Evolutionary conservation across 2,329 filamentous ascomycete species (phyloP).

Genomic region (Aspergillus caelatus): DNA sequence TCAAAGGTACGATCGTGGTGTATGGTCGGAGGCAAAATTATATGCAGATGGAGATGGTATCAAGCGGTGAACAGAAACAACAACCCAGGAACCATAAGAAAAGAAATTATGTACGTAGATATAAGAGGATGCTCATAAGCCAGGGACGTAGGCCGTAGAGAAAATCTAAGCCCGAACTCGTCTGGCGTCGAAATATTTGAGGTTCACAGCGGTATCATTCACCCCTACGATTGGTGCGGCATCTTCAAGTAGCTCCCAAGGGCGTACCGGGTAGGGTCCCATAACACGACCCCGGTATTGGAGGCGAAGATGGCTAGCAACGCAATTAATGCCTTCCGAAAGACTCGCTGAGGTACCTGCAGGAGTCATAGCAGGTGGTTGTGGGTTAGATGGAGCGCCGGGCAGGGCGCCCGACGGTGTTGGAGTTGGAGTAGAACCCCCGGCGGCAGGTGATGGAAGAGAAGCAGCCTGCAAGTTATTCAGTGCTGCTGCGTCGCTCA

Average conservation of each 20-base stretch:
- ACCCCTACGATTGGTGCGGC: slow-evolving; percentile 46
- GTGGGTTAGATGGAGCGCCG: slow-evolving; percentile 18
- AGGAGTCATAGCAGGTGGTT: slow-evolving; percentile 17
- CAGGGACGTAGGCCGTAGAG: neutral
- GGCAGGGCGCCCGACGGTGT: slow-evolving; percentile 30
- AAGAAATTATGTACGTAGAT: neutral
- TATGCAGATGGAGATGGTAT: slow-evolving; percentile 15
- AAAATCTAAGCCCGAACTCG: slow-evolving; percentile 31
- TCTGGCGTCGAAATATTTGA: slow-evolving; percentile 46
- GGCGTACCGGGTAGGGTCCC: slow-evolving; percentile 40
- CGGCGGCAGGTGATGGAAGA: slow-evolving; percentile 35
- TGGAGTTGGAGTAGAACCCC: slow-evolving; percentile 32
- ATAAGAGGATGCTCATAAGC: neutral
- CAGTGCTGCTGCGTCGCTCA: slow-evolving; percentile 26
- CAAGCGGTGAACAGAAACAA: slow-evolving; percentile 3
- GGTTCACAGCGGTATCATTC: slow-evolving; percentile 50
- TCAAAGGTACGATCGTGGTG: neutral
- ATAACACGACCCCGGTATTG: slow-evolving; percentile 40
- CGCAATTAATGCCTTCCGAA: slow-evolving; percentile 31
- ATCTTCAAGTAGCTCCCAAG: slow-evolving; percentile 51
- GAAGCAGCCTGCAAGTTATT: slow-evolving; percentile 29
- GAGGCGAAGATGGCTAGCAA: slow-evolving; percentile 38
- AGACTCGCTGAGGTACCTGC: slow-evolving; percentile 17
- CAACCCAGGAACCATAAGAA: neutral
- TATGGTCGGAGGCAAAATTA: slow-evolving; percentile 13